Conservation (phyloP, 768 basidiomycete genomes). For the Sistotremastrum suecicum region DNA sequence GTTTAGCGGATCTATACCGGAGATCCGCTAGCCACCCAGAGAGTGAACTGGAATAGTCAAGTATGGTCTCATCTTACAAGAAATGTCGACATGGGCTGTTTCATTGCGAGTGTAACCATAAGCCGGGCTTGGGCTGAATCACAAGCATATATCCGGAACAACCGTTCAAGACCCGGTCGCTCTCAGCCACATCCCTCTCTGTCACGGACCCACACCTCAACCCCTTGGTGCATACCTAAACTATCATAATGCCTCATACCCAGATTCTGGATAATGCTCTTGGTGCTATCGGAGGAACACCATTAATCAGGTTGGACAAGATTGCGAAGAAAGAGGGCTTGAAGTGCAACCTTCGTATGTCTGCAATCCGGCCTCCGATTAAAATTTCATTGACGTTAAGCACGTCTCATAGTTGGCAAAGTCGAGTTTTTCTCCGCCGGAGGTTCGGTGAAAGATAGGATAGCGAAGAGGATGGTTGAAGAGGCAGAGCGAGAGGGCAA, state of each 20-base stretch:
- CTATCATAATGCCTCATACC: constrained; percentile 14
- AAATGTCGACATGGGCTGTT: too few relatives aligned
- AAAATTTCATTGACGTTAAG: background rate
- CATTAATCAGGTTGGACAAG: constrained; percentile 74
- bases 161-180: too few relatives aligned
- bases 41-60: too few relatives aligned
- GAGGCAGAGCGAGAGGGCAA: constrained; percentile 82
- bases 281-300: constrained; percentile 82
- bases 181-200: too few relatives aligned
- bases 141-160: too few relatives aligned
- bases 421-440: constrained; percentile 84
- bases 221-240: background rate
- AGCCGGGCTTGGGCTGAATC: too few relatives aligned
- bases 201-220: too few relatives aligned
- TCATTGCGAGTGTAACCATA: too few relatives aligned
- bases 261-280: constrained; percentile 63
- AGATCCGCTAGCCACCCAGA: too few relatives aligned
- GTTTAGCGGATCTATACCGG: too few relatives aligned
- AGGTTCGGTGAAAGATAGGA: constrained; percentile 91
- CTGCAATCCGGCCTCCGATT: background rate
- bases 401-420: constrained; percentile 55
- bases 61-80: too few relatives aligned
- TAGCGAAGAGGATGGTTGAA: constrained; percentile 93
- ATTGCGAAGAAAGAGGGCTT: constrained; percentile 61
- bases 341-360: constrained; percentile 81